Conservation (phyloP, 495 filamentous ascomycete species). For the Achaetomiella virescens region DNA sequence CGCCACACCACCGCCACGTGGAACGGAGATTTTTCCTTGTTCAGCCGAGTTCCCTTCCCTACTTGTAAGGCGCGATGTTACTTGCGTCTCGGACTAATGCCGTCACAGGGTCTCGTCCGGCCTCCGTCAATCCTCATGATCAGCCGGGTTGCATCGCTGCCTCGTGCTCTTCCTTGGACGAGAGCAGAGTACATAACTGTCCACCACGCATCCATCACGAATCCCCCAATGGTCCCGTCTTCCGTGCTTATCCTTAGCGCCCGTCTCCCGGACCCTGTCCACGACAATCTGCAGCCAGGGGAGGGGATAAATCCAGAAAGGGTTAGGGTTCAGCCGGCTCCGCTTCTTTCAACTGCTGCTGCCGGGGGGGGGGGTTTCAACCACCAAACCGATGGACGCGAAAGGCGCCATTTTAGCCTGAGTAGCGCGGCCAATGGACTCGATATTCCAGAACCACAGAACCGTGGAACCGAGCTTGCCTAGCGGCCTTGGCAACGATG, state of each 20-base stretch:
- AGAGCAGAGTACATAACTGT: no score
- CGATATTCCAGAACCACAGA: constrained; percentile 5
- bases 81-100: not conserved
- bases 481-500: constrained; percentile 3
- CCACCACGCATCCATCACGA: no score
- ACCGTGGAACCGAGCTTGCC: not conserved
- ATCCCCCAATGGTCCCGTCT: no score
- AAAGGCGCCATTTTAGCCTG: not conserved
- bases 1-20: not conserved
- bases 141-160: no score
- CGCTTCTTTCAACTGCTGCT: no score
- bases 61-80: no score
- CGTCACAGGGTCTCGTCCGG: not conserved
- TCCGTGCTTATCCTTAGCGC: no score
- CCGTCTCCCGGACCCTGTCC: not conserved
- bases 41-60: not conserved
- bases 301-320: not conserved
- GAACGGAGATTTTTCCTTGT: not conserved
- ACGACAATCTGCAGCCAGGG: not conserved
- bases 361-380: no score
- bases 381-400: no score
- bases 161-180: no score
- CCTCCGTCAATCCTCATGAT: not conserved
- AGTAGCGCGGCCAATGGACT: not conserved
- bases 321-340: constrained; percentile 9